Conservation (phyloP, 1,139 yeast genomes). For the Suhomyces wounanorum region DNA sequence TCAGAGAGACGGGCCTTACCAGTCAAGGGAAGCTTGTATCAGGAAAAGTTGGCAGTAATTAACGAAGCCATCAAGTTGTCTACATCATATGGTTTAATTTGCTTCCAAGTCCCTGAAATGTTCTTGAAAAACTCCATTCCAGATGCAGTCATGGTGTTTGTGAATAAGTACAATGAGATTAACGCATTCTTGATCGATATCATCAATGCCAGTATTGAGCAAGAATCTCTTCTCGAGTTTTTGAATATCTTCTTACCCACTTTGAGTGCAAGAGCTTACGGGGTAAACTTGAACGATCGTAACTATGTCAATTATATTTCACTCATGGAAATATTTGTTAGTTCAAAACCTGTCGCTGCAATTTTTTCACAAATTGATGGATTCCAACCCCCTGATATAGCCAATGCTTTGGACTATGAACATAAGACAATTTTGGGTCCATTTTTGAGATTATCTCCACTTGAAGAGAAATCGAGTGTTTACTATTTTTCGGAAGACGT, state of each 20-base stretch:
- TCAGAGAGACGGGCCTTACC: constrained; percentile 42
- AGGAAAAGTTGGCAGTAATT: constrained; percentile 41
- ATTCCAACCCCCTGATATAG: constrained; percentile 47
- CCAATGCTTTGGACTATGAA: constrained; percentile 56
- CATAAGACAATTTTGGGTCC: constrained; percentile 73
- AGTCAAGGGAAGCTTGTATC: constrained; percentile 41
- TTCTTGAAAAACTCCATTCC: constrained; percentile 46
- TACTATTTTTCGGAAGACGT: constrained; percentile 50
- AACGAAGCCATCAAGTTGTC: constrained; percentile 55
- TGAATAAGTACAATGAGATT: constrained; percentile 35
- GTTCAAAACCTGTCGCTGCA: constrained; percentile 63
- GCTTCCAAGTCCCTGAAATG: constrained; percentile 73
- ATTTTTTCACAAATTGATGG: constrained; percentile 58
- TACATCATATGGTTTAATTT: constrained; percentile 67
- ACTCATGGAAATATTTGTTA: constrained; percentile 60
- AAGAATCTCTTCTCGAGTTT: constrained; percentile 63
- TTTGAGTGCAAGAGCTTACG: constrained; percentile 34
- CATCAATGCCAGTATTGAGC: constrained; percentile 60
- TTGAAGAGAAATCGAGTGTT: constrained; percentile 47
- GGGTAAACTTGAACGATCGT: constrained; percentile 45
- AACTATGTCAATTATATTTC: constrained; percentile 54
- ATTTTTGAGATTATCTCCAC: constrained; percentile 72
- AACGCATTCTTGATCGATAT: constrained; percentile 61
- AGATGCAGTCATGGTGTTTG: constrained; percentile 28
- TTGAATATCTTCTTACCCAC: constrained; percentile 57